A percentile compares a stretch with the other conserved stretches of the same genome.
These are phyloP conservation scores for Cucurbita ficifolia DNA, from an alignment of 306 rosid genomes.

Conservation along the genomic window DNA sequence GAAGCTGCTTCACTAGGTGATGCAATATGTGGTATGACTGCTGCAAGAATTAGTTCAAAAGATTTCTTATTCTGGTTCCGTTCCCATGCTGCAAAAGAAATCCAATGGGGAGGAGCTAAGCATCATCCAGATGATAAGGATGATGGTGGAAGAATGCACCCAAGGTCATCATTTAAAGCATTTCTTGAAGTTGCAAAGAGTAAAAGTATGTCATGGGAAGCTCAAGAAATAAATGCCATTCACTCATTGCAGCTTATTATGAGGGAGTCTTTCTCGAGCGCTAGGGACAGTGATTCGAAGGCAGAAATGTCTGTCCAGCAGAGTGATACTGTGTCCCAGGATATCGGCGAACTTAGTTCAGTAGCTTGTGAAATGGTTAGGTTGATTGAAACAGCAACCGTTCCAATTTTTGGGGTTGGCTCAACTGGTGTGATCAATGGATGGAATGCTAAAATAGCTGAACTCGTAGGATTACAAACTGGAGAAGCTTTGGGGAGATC, in stretches of 20 bases:
- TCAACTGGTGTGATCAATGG: conserved; percentile 55
- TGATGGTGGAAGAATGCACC: conserved; percentile 56
- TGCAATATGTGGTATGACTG: conserved; percentile 69
- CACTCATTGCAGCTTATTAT: conserved; percentile 64
- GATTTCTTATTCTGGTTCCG: conserved; percentile 86
- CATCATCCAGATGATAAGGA: conserved; percentile 64
- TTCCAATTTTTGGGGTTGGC: conserved; percentile 74
- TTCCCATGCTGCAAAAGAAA: conserved; percentile 56
- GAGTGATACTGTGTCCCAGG: conserved; percentile 18
- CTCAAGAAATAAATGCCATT: conserved; percentile 61
- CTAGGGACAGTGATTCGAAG: conserved; percentile 22
- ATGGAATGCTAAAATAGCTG: conserved; percentile 64
- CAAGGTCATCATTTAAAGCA: conserved; percentile 60
- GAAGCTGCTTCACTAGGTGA: conserved; percentile 50
- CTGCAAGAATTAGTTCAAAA: conserved; percentile 38
- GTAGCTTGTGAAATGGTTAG: conserved; percentile 76
- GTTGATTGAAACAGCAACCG: conserved; percentile 71
- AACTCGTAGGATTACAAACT: conserved; percentile 42
- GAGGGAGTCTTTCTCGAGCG: conserved; percentile 45
- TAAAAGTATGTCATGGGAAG: conserved; percentile 72
- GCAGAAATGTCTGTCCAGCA: conserved; percentile 7
- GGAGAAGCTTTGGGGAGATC: conserved; percentile 58
- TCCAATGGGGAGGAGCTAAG: conserved; percentile 82
- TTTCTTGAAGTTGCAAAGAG: conserved; percentile 66
- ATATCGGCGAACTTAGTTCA: conserved; percentile 40